These are phyloP conservation scores for Tolypocladium ovalisporum DNA, from an alignment of 2,329 filamentous ascomycete species.

Conservation along the genomic window DNA sequence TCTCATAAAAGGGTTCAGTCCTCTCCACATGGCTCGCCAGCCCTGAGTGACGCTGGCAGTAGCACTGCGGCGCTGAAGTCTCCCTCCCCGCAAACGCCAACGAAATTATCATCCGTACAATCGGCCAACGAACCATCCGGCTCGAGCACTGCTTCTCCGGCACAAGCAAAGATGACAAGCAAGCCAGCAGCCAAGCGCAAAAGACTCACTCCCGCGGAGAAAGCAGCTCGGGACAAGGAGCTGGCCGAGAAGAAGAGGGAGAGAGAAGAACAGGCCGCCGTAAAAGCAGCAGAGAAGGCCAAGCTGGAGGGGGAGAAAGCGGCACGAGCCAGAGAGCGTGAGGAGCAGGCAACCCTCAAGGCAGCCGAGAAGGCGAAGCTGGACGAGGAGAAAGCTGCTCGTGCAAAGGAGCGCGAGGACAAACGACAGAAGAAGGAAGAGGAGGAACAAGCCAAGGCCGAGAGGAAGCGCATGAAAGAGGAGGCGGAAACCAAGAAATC, in stretches of 20 bases:
- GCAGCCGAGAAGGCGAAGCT: conserved; percentile 23
- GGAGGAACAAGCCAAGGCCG: conserved; percentile 26
- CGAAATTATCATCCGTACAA: conserved; percentile 9
- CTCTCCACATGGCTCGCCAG: conserved; percentile 17
- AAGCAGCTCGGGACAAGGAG: conserved; percentile 19
- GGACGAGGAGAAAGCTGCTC: conserved; percentile 27
- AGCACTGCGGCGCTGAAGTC: conserved; percentile 27
- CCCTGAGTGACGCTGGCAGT: conserved; percentile 30
- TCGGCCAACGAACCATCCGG: conserved; percentile 7
- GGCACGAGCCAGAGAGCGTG: conserved; percentile 19
- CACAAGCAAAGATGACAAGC: conserved; percentile 1
- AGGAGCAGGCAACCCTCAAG: conserved; percentile 23
- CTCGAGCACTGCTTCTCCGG: conserved; percentile 9
- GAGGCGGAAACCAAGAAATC: conserved; percentile 38
- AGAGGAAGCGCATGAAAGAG: conserved; percentile 39
- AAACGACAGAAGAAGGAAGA: conserved; percentile 30
- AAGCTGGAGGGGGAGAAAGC: conserved; percentile 28
- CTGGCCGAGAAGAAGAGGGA: conserved; percentile 22
- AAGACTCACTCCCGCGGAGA: conserved; percentile 25
- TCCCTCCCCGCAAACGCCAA: conserved; percentile 22
- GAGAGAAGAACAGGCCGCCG: conserved; percentile 25
- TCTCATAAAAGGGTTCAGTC: conserved; percentile 15
- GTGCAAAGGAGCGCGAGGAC: conserved; percentile 26
- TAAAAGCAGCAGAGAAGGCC: conserved; percentile 21
- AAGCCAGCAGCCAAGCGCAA: conserved; percentile 29